Conservation (phyloP, 164 flowering plant genomes). For the Annona squamosa region DNA sequence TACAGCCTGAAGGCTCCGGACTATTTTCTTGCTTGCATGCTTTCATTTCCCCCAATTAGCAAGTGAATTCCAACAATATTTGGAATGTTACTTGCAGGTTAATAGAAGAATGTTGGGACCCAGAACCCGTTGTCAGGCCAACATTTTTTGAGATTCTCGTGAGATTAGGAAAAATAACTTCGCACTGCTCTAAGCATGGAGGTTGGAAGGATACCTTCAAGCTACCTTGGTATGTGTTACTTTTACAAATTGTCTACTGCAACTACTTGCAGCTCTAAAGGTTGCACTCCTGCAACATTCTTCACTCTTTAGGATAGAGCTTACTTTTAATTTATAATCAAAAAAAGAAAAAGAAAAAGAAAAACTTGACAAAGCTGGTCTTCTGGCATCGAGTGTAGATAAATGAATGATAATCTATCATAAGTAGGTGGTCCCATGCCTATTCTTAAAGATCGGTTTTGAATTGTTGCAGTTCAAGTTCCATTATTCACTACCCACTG, state of each 20-base stretch:
- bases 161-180: constrained; percentile 66
- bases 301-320: too few relatives aligned
- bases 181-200: constrained; percentile 70
- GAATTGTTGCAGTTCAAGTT: too few relatives aligned
- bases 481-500: too few relatives aligned
- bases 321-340: too few relatives aligned
- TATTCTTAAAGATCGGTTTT: too few relatives aligned
- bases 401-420: too few relatives aligned
- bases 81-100: constrained; percentile 39
- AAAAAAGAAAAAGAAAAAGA: too few relatives aligned
- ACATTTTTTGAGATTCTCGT: constrained; percentile 79
- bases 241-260: neutral
- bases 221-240: constrained; percentile 68
- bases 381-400: too few relatives aligned
- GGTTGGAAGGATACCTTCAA: constrained; percentile 98
- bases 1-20: too few relatives aligned
- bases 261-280: neutral
- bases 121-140: constrained; percentile 59
- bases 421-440: too few relatives aligned
- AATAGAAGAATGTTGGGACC: constrained; percentile 88
- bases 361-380: too few relatives aligned
- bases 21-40: neutral
- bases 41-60: too few relatives aligned
- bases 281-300: neutral
- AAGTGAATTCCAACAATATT: neutral